These are phyloP conservation scores for Onygenales sp. DNA, from an alignment of 2,329 filamentous ascomycete genomes.

Conservation along the genomic window DNA sequence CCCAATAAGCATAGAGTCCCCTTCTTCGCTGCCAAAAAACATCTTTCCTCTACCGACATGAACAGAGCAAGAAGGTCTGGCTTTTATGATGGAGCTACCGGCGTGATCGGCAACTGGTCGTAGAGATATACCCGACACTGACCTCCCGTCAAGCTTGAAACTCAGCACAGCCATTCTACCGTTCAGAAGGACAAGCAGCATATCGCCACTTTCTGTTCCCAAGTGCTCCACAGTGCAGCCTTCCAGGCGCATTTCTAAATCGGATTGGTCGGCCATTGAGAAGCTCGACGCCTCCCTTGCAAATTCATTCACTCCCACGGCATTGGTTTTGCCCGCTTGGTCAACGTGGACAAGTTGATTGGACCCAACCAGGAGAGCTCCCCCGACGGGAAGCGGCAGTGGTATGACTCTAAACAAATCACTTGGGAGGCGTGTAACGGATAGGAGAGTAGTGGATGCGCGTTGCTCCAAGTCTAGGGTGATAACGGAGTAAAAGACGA, in stretches of 20 bases:
- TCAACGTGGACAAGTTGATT: slow-evolving; percentile 95
- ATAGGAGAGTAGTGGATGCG: slow-evolving; percentile 85
- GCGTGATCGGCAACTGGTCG: slow-evolving; percentile 53
- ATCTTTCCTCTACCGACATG: slow-evolving; percentile 58
- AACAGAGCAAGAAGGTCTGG: slow-evolving; percentile 59
- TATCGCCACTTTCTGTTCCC: slow-evolving; percentile 66
- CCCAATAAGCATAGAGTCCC: slow-evolving; percentile 70
- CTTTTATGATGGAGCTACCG: slow-evolving; percentile 54
- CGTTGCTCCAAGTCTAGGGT: slow-evolving; percentile 88
- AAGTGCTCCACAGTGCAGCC: slow-evolving; percentile 68
- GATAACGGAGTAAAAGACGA: slow-evolving; percentile 85
- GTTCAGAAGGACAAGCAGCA: slow-evolving; percentile 70
- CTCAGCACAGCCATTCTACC: slow-evolving; percentile 66
- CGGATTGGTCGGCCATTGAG: slow-evolving; percentile 74
- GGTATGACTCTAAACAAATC: slow-evolving; percentile 78
- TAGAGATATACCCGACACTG: slow-evolving; percentile 77
- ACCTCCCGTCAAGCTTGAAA: slow-evolving; percentile 83
- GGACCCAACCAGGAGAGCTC: slow-evolving; percentile 72
- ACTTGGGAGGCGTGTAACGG: slow-evolving; percentile 73
- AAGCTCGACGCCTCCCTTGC: slow-evolving; percentile 75
- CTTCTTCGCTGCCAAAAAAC: slow-evolving; percentile 78
- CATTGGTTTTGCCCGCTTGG: slow-evolving; percentile 87
- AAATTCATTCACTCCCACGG: slow-evolving; percentile 86
- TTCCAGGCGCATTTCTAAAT: slow-evolving; percentile 71
- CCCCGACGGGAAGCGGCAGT: slow-evolving; percentile 76